A percentile compares a stretch with the other conserved stretches of the same genome.
phyloP scores from a whole-genome alignment of 23 red algal genomes.

The Gracilariopsis chorda region DNA sequence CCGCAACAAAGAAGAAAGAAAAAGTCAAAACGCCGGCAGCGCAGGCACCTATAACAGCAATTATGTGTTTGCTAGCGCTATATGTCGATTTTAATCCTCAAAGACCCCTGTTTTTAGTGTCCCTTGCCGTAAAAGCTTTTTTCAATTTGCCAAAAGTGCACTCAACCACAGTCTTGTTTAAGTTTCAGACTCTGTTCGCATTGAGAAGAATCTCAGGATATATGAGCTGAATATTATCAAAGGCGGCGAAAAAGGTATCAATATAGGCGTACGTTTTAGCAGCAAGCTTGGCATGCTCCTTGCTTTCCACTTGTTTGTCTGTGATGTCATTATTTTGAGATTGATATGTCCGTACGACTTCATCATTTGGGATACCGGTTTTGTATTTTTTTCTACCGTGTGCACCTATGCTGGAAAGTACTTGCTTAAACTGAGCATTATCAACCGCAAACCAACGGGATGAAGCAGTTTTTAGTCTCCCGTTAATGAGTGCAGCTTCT shows the following conservation, averaged over 20 bases:
- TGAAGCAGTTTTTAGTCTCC: background rate
- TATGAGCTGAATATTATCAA: background rate
- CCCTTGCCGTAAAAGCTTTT: background rate
- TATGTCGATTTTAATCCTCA: background rate
- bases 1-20: background rate
- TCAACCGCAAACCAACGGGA: constrained; percentile 3
- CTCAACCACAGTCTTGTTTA: background rate
- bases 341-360: background rate
- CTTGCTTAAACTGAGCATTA: constrained; percentile 4
- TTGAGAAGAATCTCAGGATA: background rate
- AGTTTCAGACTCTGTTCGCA: background rate
- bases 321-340: background rate
- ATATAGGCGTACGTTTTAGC: background rate
- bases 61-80: background rate
- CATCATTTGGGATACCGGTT: background rate
- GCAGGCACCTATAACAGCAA: background rate
- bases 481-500: constrained; percentile 3
- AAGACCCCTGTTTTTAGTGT: background rate
- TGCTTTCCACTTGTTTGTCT: background rate
- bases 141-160: background rate
- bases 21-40: background rate
- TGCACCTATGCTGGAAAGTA: constrained; percentile 13
- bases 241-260: background rate
- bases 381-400: background rate
- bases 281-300: background rate